phyloP scores from a whole-genome alignment of 106 monocot species.

The Hemerocallis citrina region DNA sequence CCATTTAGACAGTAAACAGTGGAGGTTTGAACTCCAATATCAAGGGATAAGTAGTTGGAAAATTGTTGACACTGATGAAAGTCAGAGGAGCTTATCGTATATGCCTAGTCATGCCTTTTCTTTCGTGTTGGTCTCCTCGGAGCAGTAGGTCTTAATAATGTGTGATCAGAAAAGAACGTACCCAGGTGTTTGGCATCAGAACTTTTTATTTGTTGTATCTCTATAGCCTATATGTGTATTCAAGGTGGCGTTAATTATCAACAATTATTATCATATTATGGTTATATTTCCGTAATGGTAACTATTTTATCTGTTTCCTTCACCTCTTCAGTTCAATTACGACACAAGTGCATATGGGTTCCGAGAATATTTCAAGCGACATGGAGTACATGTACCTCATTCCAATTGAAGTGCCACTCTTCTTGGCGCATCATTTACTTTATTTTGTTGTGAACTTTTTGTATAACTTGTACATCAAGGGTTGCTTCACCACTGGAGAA shows the following conservation, averaged over 20 bases:
- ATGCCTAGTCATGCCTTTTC: too few species aligned
- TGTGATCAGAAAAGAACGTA: not conserved
- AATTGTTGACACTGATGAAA: too few species aligned
- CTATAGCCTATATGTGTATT: not conserved
- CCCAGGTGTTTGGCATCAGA: not conserved
- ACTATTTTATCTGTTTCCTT: not conserved
- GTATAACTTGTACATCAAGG: too few species aligned
- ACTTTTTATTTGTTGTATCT: not conserved
- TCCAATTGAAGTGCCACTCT: slow-evolving; percentile 13
- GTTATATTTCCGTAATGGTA: not conserved
- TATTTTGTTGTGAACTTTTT: too few species aligned
- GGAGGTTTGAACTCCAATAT: too few species aligned
- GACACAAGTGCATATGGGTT: slow-evolving; percentile 79
- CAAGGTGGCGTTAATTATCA: not conserved
- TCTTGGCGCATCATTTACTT: too few species aligned
- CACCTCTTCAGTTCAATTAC: slow-evolving; percentile 69
- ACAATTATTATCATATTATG: not conserved
- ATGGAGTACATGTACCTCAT: slow-evolving; percentile 34
- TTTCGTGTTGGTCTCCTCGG: not conserved
- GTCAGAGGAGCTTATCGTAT: too few species aligned
- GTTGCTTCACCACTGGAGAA: too few species aligned
- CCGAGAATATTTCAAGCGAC: slow-evolving; percentile 81
- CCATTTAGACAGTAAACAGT: too few species aligned
- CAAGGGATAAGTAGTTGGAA: too few species aligned
- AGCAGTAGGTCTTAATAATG: not conserved